These are phyloP conservation scores for Mycena crocata DNA, from an alignment of 768 basidiomycete species.

Conservation along the genomic window DNA sequence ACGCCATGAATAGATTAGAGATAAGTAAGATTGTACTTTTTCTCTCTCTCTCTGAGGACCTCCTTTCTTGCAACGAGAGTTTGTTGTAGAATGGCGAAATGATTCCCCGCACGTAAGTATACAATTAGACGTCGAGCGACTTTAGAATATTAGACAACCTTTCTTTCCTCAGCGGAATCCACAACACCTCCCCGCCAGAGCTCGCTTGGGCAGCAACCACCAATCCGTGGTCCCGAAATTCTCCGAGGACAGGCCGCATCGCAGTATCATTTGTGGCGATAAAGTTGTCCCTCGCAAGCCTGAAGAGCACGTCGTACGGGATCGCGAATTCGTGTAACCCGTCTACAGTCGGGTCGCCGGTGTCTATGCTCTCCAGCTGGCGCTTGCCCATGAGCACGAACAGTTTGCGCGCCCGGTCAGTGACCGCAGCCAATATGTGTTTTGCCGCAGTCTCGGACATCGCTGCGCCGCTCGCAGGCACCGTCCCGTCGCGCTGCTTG, in stretches of 20 bases:
- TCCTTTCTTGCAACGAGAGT: no score
- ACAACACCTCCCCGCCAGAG: slow-evolving; percentile 72
- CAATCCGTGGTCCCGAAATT: slow-evolving; percentile 92
- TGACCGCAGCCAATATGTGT: slow-evolving; percentile 89
- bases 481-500: slow-evolving; percentile 42
- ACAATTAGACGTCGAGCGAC: slow-evolving; percentile 23
- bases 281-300: slow-evolving; percentile 81
- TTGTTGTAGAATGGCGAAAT: no score
- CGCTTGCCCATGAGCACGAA: slow-evolving; percentile 77
- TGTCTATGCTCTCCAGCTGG: slow-evolving; percentile 73
- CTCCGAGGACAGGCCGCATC: slow-evolving; percentile 70
- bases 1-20: no score
- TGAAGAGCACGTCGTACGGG: slow-evolving; percentile 77
- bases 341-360: slow-evolving; percentile 44
- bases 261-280: slow-evolving; percentile 85
- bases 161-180: slow-evolving; percentile 90
- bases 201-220: slow-evolving; percentile 66
- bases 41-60: no score
- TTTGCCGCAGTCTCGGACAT: slow-evolving; percentile 81
- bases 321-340: slow-evolving; percentile 68
- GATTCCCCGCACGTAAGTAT: no score
- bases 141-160: slow-evolving; percentile 63
- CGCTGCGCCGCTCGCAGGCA: slow-evolving; percentile 51
- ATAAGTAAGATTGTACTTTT: no score
- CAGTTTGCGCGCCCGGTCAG: slow-evolving; percentile 85